Base-by-base conservation (phyloP, 805 yeast genomes). In the Sporopachydermia lactativora region DNA sequence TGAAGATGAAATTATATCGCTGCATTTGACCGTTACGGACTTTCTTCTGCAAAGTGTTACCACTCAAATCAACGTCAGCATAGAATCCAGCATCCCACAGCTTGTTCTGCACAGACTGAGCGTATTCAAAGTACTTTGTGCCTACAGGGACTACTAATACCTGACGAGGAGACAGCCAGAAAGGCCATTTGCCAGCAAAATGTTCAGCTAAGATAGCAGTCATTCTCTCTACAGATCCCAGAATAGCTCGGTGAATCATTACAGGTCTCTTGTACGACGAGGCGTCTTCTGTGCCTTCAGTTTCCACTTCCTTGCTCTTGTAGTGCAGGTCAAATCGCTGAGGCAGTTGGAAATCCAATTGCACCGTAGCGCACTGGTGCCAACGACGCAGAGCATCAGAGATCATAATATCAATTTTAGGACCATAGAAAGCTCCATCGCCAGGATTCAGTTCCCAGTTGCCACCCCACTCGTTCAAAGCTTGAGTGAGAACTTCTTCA, bases 91-190 rank as follows among this genome's bases (percentile, higher is more conserved):
- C 75, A 43, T 65, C 68, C 41, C 47, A 52, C 57, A 81, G 78
- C 58, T 80, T 67, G 49, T 62, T 61, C 55, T 81, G 74, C 49
- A 92, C 81, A 52, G 75, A 67, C 61, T 80, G 77, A 36, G 97
- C 99, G 57, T 92, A 92, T 49, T 79, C 95, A 55, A 70, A 77
- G 70, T 80, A 89, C 62, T 83, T 85, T 48, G 82, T 94, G 57
- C 96, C 96, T 52, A 92, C 96, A 52, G 98, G 98, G 19, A 92
- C 92, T 54, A 92, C 94, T 53, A 89, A 70, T 43, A 89, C 74
- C 68, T 92, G 99, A 69, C 98, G 81, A 56, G 99, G 99, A n/a
- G 97, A 88, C 59, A 92, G 72, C 98, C 98, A 92, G 73, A 92
- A 84, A 57, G 99, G 99, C 99, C 99, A 92, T 62, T 86, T 92